Conservation (phyloP, 192 early-diverging fungal species). For the Powellomyces hirtus region DNA sequence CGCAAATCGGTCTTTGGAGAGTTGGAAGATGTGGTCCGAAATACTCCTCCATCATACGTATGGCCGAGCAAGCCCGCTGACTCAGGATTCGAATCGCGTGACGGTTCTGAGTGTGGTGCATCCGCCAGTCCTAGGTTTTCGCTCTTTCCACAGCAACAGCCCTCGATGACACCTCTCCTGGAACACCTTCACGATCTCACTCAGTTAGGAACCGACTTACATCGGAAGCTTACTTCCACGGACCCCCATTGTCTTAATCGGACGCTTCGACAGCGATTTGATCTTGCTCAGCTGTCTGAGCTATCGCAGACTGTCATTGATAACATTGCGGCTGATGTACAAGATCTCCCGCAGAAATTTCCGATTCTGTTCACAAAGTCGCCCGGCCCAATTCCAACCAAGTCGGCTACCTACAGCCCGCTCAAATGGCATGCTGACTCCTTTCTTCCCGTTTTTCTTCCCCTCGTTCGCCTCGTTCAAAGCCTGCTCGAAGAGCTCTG, state of each 20-base stretch:
- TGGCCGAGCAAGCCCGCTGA: background rate
- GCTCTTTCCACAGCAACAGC: background rate
- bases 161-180: background rate
- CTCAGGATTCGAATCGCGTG: background rate
- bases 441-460: conserved; percentile 5
- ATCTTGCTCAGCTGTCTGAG: conserved; percentile 34
- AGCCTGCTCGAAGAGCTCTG: conserved; percentile 31
- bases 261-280: conserved; percentile 36
- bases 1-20: conserved; percentile 13
- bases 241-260: conserved; percentile 42
- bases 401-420: no score
- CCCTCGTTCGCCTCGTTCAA: conserved; percentile 36
- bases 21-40: conserved; percentile 9
- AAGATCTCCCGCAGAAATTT: conserved; percentile 14
- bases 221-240: conserved; percentile 26
- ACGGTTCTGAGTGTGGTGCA: background rate
- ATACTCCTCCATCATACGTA: background rate
- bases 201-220: conserved; percentile 10
- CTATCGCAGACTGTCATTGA: conserved; percentile 39
- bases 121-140: no score
- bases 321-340: conserved; percentile 34
- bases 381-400: no score
- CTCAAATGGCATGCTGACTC: no score
- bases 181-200: conserved; percentile 7
- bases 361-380: no score